Base-by-base conservation (phyloP, 345 rosid genomes). In the Syzygium grande region DNA sequence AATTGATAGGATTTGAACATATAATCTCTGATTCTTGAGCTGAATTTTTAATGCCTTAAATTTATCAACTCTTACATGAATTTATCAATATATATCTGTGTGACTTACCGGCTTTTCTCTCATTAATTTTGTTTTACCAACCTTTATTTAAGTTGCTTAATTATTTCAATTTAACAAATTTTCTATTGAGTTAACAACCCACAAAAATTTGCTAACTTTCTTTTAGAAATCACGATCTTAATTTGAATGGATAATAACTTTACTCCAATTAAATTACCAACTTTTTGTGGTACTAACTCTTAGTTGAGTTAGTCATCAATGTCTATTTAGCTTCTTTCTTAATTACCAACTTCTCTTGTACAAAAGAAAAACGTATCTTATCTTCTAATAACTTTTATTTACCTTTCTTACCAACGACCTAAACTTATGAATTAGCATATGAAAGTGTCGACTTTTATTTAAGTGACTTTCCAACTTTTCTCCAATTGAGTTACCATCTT, bases 81-180 rank as follows among this genome's bases (percentile, higher is more conserved):
- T 52, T 52, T 52, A 52, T 0, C 55, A 52, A 51, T 51, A 9
- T 51, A 2, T 51, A 51, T 51, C 2, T 51, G 11, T 51, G 12
- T 51, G 52, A 51, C 11, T 51, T 51, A 51, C 12, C 19, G 16
- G 12, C 52, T 52, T 52, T 52, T 52, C 55, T 52, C 2, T 7
- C 19, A 52, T 15, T 34, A 52, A 21, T 52, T 54, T 53, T 54
- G 9, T 17, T 54, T 53, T 54, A 54, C 21, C 22, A 19, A 54
- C 56, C 23, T 8, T 19, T 16, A 29, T 65, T 29, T 65, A 30
- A 63, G 10, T 55, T 17, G 23, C 46, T 30, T 1, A 68, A 5
- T 68, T 34, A 17, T 30, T 34, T 38, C 9, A 30, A 9, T 8
- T 0, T 34, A 4, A 0, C 10, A 30, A 1, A 0, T 68, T 34